phyloP scores from a whole-genome alignment of 345 rosid genomes.

The Trapa bicornis region DNA sequence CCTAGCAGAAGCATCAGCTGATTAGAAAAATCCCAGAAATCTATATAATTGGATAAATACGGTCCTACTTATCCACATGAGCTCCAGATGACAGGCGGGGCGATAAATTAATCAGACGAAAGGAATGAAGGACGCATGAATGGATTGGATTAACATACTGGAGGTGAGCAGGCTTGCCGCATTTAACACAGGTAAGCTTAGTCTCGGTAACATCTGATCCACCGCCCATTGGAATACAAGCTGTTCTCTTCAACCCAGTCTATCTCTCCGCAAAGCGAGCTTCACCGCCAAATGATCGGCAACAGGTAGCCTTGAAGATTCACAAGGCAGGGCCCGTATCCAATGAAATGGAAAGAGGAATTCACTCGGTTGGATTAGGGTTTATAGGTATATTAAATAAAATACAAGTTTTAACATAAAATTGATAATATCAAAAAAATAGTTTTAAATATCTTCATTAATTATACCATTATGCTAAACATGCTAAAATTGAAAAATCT shows the following conservation, averaged over 20 bases:
- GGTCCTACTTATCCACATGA: neutral
- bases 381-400: no score
- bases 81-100: neutral
- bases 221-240: slow-evolving; percentile 29
- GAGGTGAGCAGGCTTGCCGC: slow-evolving; percentile 49
- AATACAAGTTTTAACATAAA: no score
- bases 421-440: no score
- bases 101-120: neutral
- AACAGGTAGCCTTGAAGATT: no score
- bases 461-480: no score
- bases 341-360: no score
- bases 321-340: no score
- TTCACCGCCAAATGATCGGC: no score
- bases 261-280: neutral
- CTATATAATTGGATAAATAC: neutral
- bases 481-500: no score
- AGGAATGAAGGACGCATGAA: no score
- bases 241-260: neutral
- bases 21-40: neutral
- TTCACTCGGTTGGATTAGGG: no score
- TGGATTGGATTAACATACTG: slow-evolving; percentile 24
- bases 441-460: no score
- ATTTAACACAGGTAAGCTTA: slow-evolving; percentile 29
- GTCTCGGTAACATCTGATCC: slow-evolving; percentile 30
- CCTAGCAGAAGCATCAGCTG: neutral